Conservation (phyloP, 163 green algal species). For the Prototheca cutis region DNA sequence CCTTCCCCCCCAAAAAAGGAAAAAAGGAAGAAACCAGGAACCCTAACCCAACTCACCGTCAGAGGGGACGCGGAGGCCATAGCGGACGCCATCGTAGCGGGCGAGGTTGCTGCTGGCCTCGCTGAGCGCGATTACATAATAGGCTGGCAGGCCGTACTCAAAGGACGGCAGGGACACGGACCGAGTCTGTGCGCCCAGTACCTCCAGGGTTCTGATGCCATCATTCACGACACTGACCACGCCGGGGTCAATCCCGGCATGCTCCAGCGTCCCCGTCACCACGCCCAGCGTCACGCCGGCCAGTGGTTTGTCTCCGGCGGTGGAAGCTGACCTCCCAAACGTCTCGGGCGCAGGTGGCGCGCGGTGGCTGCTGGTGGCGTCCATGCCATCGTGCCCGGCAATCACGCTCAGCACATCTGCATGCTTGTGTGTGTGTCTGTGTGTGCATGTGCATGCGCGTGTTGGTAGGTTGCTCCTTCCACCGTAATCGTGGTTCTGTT, state of each 20-base stretch:
- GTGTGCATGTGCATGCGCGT: no score
- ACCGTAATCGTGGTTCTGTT: no score
- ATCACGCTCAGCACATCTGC: constrained; percentile 44
- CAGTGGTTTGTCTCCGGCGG: constrained; percentile 46
- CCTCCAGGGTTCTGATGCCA: constrained; percentile 51
- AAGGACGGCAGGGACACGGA: constrained; percentile 76
- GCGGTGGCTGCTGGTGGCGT: constrained; percentile 49
- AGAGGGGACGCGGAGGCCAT: constrained; percentile 41
- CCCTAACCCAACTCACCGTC: no score
- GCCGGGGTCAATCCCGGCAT: constrained; percentile 51
- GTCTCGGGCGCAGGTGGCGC: constrained; percentile 33
- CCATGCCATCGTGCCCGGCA: constrained; percentile 43
- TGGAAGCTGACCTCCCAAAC: constrained; percentile 29
- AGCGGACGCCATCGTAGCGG: constrained; percentile 87
- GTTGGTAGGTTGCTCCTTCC: no score
- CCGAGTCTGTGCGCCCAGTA: constrained; percentile 8
- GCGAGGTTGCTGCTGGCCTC: constrained; percentile 93
- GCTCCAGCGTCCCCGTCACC: constrained; percentile 65
- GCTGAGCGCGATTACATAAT: constrained; percentile 90
- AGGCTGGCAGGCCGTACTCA: constrained; percentile 75
- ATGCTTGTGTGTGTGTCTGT: neutral
- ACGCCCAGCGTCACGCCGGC: constrained; percentile 60
- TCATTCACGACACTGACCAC: constrained; percentile 21
- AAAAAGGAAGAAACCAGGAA: no score
- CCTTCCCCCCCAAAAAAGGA: no score